Evolutionary conservation across 1,139 yeast genomes (phyloP), one percentile per base, ranked within the genome.

Genomic region (Yarrowia galli): DNA sequence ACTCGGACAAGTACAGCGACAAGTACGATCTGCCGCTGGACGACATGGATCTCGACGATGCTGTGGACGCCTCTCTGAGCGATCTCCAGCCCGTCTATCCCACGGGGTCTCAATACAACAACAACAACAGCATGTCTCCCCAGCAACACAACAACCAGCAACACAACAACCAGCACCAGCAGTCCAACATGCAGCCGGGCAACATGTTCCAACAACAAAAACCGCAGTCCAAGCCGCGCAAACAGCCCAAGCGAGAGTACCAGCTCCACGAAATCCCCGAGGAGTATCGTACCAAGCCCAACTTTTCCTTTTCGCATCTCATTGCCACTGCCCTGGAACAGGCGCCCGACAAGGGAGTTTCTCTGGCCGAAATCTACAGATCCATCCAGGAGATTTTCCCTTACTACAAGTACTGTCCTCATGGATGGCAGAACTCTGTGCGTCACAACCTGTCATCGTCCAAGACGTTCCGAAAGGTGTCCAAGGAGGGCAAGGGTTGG

Each of bases 361-460:
- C 97, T 0, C 79, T 95, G 64, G 87, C 91, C 15, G 98, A 92
- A 72, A 91, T 95, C 58, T 89, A 91, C 76, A 91, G 89, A 68
- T 91, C 92, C 1, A 91, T 95, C 67, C 90, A 90, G 75, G 97
- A 91, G 51, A 79, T 89, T 13, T 93, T 90, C 77, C 99, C 98
- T 1, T 95, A 91, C 78, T 95, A 91, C 78, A 86, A 89, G 75
- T 95, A 91, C 78, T 92, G 98, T 75, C 92, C 96, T 0, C 97
- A 92, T 77, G 98, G 98, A 2, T 95, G 99, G 99, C 99, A 95
- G 79, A 89, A 91, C 75, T 86, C 96, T 0, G 96, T 95, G 18
- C 85, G 96, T 63, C 99, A 95, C 79, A 92, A 92, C 74, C 82
- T 95, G 54, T 89, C 93, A 28, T 82, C 92, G 72, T 92, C 92